A percentile compares a stretch with the other conserved stretches of the same genome.
phyloP scores from a whole-genome alignment of 2,329 filamentous ascomycete species.

The Ophiostoma tasmaniense region DNA sequence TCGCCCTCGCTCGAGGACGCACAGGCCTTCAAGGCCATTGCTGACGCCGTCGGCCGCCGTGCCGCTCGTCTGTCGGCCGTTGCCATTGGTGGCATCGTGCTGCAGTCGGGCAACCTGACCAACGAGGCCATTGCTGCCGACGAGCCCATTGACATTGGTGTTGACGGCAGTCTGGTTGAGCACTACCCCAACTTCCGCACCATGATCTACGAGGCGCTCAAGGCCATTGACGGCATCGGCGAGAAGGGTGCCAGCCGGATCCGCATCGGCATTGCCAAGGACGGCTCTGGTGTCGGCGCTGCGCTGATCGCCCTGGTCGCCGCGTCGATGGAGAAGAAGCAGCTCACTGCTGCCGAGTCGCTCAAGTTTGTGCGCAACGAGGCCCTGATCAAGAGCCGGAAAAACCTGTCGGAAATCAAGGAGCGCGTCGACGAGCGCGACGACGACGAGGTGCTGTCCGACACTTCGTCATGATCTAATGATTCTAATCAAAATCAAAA shows the following conservation, averaged over 20 bases:
- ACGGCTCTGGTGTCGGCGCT: constrained; percentile 90
- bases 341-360: constrained; percentile 29
- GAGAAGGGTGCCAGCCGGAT: constrained; percentile 72
- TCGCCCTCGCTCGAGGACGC: constrained; percentile 76
- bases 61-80: constrained; percentile 83
- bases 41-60: constrained; percentile 76
- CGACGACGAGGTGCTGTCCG: not conserved
- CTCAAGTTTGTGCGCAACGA: constrained; percentile 35
- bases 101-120: constrained; percentile 66
- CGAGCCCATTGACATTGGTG: constrained; percentile 77
- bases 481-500: not conserved
- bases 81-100: constrained; percentile 73
- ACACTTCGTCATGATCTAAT: not conserved
- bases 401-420: constrained; percentile 23
- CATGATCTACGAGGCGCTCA: constrained; percentile 75
- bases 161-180: constrained; percentile 89
- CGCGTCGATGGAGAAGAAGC: constrained; percentile 52
- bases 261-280: constrained; percentile 91
- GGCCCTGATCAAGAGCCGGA: constrained; percentile 25
- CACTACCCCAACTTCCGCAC: constrained; percentile 91
- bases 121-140: constrained; percentile 45
- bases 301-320: constrained; percentile 90
- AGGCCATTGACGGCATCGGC: constrained; percentile 70
- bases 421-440: constrained; percentile 20
- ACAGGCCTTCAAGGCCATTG: constrained; percentile 74